phyloP scores from a whole-genome alignment of 495 filamentous ascomycete genomes.

The Amniculicola lignicola region DNA sequence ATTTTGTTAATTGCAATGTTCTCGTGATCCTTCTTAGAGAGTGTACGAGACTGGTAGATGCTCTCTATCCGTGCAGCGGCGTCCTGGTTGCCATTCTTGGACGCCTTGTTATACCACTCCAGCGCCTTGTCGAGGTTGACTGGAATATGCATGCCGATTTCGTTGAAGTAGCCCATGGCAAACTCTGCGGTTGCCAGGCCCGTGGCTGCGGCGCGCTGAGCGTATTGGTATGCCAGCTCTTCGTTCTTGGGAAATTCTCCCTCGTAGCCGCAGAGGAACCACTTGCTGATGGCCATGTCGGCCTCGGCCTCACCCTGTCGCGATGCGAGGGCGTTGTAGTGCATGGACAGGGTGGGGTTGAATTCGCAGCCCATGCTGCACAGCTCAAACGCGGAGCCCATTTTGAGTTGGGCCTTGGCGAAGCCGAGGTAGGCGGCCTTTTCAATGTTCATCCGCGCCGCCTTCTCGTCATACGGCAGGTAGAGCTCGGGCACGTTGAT shows the following conservation, averaged over 20 bases:
- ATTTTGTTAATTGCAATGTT: conserved; percentile 84
- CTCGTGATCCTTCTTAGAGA: conserved; percentile 90
- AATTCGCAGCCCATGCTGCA: conserved; percentile 93
- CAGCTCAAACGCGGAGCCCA: conserved; percentile 93
- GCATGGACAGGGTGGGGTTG: conserved; percentile 83
- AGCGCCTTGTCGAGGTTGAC: conserved; percentile 79
- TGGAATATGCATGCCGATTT: conserved; percentile 85
- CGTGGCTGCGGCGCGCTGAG: conserved; percentile 73
- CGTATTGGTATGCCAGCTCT: conserved; percentile 85
- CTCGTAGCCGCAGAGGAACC: conserved; percentile 95
- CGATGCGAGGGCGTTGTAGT: conserved; percentile 92
- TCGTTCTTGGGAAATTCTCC: conserved; percentile 92
- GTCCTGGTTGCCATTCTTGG: conserved; percentile 89
- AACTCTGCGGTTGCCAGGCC: conserved; percentile 91
- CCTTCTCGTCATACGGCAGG: conserved; percentile 69
- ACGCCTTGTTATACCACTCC: conserved; percentile 87
- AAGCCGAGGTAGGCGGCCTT: conserved; percentile 96
- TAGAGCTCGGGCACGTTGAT: conserved; percentile 72
- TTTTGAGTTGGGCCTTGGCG: conserved; percentile 95
- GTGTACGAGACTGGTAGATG: conserved; percentile 77
- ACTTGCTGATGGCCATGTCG: conserved; percentile 95
- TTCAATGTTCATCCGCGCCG: conserved; percentile 85
- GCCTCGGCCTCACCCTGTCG: conserved; percentile 87
- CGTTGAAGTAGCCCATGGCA: conserved; percentile 94
- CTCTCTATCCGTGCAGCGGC: conserved; percentile 77